A percentile compares a stretch with the other conserved stretches of the same genome.
Conservation (phyloP, 192 early-diverging fungal genomes). For the Mortierella antarctica region DNA sequence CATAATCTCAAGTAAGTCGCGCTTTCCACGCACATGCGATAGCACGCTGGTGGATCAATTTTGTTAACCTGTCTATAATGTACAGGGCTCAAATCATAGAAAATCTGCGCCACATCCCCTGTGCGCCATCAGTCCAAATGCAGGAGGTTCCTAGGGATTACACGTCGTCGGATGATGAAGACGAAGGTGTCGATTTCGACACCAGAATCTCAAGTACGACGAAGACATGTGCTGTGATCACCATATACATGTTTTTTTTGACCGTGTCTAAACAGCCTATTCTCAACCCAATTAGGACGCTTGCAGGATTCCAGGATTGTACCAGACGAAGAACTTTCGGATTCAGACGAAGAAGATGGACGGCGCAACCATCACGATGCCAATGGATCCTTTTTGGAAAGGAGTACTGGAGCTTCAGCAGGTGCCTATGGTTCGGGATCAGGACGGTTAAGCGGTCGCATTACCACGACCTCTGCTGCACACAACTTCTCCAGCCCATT, state of each 20-base stretch:
- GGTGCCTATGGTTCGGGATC: conserved; percentile 2
- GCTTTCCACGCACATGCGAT: not conserved
- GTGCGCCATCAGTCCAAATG: conserved; percentile 81
- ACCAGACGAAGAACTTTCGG: conserved; percentile 80
- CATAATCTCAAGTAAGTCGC: conserved; percentile 78
- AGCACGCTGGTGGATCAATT: not conserved
- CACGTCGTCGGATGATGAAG: conserved; percentile 75
- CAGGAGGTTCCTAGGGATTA: conserved; percentile 79
- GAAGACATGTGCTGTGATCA: not conserved
- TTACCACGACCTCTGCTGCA: conserved; percentile 25
- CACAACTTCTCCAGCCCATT: conserved; percentile 42
- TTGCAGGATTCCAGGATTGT: conserved; percentile 71
- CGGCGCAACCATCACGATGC: conserved; percentile 50
- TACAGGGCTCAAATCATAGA: conserved; percentile 64
- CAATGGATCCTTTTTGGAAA: conserved; percentile 20
- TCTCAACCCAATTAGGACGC: conserved; percentile 54
- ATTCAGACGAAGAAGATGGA: conserved; percentile 78
- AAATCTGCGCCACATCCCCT: conserved; percentile 74
- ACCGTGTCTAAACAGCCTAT: not conserved
- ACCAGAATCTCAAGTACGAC: conserved; percentile 71
- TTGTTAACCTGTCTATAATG: conserved; percentile 2
- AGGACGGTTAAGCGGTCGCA: conserved; percentile 32
- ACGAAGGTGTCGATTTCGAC: conserved; percentile 71
- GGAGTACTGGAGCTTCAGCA: conserved; percentile 6
- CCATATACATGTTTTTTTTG: not conserved